These are phyloP conservation scores for Entoloma clypeatum DNA, from an alignment of 1,284 basidiomycete species.

Conservation along the genomic window DNA sequence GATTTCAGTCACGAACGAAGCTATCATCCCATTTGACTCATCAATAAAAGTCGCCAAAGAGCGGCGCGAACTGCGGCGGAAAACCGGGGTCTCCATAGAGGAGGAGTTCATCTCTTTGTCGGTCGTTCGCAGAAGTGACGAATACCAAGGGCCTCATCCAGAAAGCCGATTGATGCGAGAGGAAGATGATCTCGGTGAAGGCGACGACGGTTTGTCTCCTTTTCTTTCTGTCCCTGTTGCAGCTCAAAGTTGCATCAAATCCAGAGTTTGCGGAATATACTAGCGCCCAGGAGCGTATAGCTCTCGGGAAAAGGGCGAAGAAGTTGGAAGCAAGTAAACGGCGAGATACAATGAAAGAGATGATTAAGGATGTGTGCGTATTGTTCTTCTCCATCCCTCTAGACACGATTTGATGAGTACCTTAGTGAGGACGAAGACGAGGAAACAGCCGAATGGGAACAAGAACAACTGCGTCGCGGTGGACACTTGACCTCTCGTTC, in stretches of 20 bases:
- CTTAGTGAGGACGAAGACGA: constrained; percentile 81
- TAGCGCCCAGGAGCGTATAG: constrained; percentile 81
- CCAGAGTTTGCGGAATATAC: constrained; percentile 88
- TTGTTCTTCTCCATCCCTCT: constrained; percentile 3
- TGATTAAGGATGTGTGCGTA: constrained; percentile 83
- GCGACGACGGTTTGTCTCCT: constrained; percentile 76
- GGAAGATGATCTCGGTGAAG: constrained; percentile 91
- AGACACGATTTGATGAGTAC: constrained; percentile 16
- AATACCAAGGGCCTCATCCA: constrained; percentile 76
- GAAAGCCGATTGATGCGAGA: constrained; percentile 85
- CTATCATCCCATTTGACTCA: constrained; percentile 70
- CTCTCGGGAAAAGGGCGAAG: constrained; percentile 81
- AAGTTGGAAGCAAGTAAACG: constrained; percentile 71
- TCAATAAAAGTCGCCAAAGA: constrained; percentile 78
- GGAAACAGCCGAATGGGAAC: constrained; percentile 88
- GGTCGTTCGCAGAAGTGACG: constrained; percentile 51
- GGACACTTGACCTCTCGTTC: constrained; percentile 43
- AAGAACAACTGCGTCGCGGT: constrained; percentile 79
- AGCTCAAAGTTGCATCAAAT: constrained; percentile 1
- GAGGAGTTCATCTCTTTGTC: constrained; percentile 87
- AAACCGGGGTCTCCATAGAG: constrained; percentile 38
- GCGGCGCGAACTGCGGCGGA: constrained; percentile 64
- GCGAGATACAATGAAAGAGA: constrained; percentile 75
- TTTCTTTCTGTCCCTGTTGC: background rate
- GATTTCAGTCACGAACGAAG: constrained; percentile 25